phyloP scores from a whole-genome alignment of 495 filamentous ascomycete species.

The Aspergillus wentii region DNA sequence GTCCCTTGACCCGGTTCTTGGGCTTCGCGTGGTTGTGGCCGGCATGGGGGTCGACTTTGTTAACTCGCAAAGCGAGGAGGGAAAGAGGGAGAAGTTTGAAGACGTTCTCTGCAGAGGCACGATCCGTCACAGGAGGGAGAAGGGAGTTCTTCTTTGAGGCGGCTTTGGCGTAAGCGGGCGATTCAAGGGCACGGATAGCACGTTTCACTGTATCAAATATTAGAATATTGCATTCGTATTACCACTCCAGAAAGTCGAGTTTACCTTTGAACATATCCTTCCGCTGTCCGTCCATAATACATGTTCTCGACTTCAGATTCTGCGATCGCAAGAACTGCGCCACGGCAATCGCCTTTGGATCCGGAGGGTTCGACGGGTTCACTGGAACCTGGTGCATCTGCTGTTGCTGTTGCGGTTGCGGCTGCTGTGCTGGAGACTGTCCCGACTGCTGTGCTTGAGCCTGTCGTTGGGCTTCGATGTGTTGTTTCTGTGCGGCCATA shows the following conservation, averaged over 20 bases:
- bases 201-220: constrained; percentile 80
- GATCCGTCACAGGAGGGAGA: constrained; percentile 82
- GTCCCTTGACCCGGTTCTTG: constrained; percentile 86
- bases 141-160: constrained; percentile 76
- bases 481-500: constrained; percentile 44
- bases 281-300: constrained; percentile 90
- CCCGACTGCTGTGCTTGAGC: constrained; percentile 35
- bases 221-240: neutral
- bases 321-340: constrained; percentile 85
- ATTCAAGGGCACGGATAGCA: constrained; percentile 88
- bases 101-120: constrained; percentile 78
- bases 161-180: constrained; percentile 81
- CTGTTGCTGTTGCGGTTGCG: constrained; percentile 32
- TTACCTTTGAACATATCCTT: constrained; percentile 94
- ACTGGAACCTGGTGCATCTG: constrained; percentile 45
- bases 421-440: constrained; percentile 25
- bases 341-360: constrained; percentile 82
- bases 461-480: constrained; percentile 42
- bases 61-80: constrained; percentile 88
- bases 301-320: constrained; percentile 83
- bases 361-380: constrained; percentile 67
- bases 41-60: constrained; percentile 68
- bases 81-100: constrained; percentile 96
- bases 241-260: neutral
- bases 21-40: constrained; percentile 74